A percentile compares a stretch with the other conserved stretches of the same genome.
These are phyloP conservation scores for Pichia deserticola DNA, from an alignment of 805 yeast species.

Conservation along the genomic window DNA sequence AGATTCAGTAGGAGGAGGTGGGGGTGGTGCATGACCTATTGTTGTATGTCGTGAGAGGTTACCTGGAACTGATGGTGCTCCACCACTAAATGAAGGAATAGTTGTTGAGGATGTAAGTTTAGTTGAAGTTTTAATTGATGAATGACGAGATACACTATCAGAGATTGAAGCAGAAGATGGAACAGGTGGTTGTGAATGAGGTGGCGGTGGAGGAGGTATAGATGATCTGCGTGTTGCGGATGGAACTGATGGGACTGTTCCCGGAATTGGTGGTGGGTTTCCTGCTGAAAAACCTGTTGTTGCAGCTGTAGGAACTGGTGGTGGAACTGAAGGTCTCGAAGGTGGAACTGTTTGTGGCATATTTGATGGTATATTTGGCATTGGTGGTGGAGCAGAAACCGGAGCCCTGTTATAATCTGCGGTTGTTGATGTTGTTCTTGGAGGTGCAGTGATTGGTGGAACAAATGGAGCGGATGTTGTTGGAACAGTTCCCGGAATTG, in stretches of 20 bases:
- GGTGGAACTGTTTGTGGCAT: slow-evolving; percentile 2
- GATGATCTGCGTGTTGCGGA: background rate
- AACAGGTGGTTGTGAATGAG: slow-evolving; percentile 8
- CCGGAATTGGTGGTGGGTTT: slow-evolving; percentile 17
- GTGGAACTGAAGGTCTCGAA: slow-evolving; percentile 1
- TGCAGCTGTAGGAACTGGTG: background rate
- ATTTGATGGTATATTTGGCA: background rate
- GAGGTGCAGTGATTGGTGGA: slow-evolving; percentile 11
- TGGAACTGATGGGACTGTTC: slow-evolving; percentile 17
- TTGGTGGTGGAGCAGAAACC: background rate
- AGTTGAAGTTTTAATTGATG: background rate
- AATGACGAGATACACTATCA: background rate
- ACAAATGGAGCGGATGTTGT: slow-evolving; percentile 7
- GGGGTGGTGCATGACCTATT: slow-evolving; percentile 15
- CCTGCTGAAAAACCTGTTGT: background rate
- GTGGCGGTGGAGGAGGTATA: slow-evolving; percentile 8
- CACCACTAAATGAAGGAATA: background rate
- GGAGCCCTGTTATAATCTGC: background rate
- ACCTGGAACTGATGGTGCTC: slow-evolving; percentile 4
- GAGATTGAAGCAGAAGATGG: background rate
- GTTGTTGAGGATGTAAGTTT: background rate
- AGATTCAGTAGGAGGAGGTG: slow-evolving; percentile 14
- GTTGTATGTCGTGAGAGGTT: background rate
- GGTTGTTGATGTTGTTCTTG: background rate
- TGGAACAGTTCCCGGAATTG: background rate